These are phyloP conservation scores for Aegilops tauschii DNA, from an alignment of 176 grass and related monocot species.

Conservation along the genomic window DNA sequence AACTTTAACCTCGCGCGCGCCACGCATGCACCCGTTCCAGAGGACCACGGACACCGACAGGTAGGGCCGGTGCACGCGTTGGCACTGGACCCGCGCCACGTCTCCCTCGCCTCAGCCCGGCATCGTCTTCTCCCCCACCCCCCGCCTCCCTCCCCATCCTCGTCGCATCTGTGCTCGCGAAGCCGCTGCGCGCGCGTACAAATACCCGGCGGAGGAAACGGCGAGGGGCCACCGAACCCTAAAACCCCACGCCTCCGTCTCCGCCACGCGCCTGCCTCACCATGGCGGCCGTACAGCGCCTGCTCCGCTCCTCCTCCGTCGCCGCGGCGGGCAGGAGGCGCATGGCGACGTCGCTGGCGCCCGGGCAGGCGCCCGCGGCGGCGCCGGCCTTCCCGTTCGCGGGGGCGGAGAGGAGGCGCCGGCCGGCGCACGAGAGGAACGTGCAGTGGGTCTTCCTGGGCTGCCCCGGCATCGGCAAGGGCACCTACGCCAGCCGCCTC, in stretches of 20 bases:
- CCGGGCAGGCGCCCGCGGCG: not conserved
- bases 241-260: not conserved
- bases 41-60: not conserved
- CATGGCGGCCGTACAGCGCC: constrained; percentile 58
- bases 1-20: not conserved
- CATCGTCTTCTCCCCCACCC: constrained; percentile 13
- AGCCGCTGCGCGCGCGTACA: constrained; percentile 28
- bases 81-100: not conserved
- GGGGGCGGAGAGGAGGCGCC: constrained; percentile 6
- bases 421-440: constrained; percentile 47
- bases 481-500: constrained; percentile 80
- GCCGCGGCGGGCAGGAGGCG: constrained; percentile 26
- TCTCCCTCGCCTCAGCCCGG: not conserved
- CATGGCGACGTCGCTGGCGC: constrained; percentile 39
- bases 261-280: not conserved
- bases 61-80: not conserved
- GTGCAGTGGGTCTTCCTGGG: constrained; percentile 98
- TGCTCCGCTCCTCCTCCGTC: constrained; percentile 27
- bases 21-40: not conserved
- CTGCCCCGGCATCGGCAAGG: constrained; percentile 88
- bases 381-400: not conserved
- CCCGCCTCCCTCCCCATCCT: not conserved
- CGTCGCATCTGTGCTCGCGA: constrained; percentile 21
- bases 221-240: constrained; percentile 23
- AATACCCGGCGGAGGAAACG: constrained; percentile 12